phyloP scores from a whole-genome alignment of 306 rosid genomes.

The Myrica gale region DNA sequence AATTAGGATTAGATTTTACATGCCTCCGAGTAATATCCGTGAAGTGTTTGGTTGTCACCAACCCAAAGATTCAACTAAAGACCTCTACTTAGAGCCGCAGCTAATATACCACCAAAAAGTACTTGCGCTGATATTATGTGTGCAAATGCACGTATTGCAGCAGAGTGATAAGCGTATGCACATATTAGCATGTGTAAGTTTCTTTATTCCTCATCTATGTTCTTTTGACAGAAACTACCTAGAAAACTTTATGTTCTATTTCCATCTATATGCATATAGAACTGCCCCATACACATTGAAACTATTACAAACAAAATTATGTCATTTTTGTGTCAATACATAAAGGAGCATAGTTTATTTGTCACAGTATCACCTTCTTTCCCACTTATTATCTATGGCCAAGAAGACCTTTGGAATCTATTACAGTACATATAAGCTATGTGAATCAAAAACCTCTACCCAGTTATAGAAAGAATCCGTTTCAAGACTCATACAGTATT shows the following conservation, averaged over 20 bases:
- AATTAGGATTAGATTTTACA: background rate
- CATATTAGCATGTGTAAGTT: background rate
- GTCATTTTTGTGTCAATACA: slow-evolving; percentile 11
- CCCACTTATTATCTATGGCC: slow-evolving; percentile 2
- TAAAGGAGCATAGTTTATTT: slow-evolving; percentile 3
- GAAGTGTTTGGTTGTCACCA: background rate
- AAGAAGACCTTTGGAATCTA: background rate
- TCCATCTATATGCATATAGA: background rate
- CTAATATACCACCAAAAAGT: background rate
- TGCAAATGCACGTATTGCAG: background rate
- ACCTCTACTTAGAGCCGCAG: background rate
- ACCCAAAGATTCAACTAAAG: background rate
- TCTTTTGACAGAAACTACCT: slow-evolving; percentile 13
- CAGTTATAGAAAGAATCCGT: background rate
- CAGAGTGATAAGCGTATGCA: background rate
- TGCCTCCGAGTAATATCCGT: background rate
- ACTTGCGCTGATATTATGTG: background rate
- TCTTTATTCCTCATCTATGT: slow-evolving; percentile 15
- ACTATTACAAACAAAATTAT: slow-evolving; percentile 10
- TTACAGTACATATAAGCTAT: background rate
- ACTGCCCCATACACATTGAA: slow-evolving; percentile 1
- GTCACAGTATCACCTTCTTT: background rate
- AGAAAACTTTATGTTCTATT: background rate
- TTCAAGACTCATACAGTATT: background rate
- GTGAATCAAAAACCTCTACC: slow-evolving; percentile 4